phyloP scores from a whole-genome alignment of 2,329 filamentous ascomycete species.

The Botrytis fragariae region DNA sequence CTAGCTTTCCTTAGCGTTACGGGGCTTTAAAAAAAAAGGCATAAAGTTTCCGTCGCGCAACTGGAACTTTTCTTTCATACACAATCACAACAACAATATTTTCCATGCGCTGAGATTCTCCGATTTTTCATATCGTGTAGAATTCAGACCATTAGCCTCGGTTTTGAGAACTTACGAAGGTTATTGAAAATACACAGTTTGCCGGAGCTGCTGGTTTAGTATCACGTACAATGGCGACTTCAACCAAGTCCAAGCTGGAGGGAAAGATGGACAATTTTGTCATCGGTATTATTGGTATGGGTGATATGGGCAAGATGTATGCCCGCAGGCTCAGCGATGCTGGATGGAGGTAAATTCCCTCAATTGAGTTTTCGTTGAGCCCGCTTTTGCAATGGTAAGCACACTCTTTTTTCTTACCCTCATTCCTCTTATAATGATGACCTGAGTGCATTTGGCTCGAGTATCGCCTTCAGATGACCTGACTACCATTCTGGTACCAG shows the following conservation, averaged over 20 bases:
- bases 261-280: constrained; percentile 53
- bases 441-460: constrained; percentile 99
- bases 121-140: background rate
- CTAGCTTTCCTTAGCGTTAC: constrained; percentile 11
- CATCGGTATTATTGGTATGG: constrained; percentile 97
- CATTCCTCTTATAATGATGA: constrained; percentile 70
- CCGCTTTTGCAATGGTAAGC: constrained; percentile 33
- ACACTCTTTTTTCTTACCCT: constrained; percentile 35
- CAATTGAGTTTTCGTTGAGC: constrained; percentile 38
- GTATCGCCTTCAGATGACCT: constrained; percentile 67
- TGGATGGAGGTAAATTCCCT: constrained; percentile 82
- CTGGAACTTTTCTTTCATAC: background rate
- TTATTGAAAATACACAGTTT: background rate
- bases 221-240: constrained; percentile 11
- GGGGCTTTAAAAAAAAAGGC: constrained; percentile 15
- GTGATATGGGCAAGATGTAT: constrained; percentile 99
- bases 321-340: constrained; percentile 82
- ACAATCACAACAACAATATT: constrained; percentile 16
- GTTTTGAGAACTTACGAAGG: background rate
- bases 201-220: background rate
- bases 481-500: constrained; percentile 74
- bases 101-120: background rate
- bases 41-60: constrained; percentile 19
- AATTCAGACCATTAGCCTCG: background rate
- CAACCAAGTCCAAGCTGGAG: constrained; percentile 18